phyloP scores from a whole-genome alignment of 352 stramenopile genomes.

The Phytophthora pluvialis region DNA sequence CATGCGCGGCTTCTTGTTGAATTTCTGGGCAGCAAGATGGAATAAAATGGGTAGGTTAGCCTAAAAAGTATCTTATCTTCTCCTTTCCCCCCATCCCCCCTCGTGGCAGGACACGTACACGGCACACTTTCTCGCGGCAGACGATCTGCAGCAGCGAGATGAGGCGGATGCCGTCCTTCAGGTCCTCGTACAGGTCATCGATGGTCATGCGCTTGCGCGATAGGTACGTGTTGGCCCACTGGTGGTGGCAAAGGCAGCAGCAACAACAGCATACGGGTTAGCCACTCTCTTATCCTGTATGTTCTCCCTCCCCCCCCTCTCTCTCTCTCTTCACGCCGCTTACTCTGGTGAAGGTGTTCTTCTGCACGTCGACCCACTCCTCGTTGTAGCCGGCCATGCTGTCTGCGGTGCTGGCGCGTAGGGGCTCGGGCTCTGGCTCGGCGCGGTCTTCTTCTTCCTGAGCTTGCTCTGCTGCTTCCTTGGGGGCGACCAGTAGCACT shows the following conservation, averaged over 20 bases:
- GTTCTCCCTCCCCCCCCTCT: neutral
- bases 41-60: neutral
- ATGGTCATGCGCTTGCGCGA: slow-evolving; percentile 90
- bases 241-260: slow-evolving; percentile 2
- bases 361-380: slow-evolving; percentile 92
- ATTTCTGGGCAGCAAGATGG: slow-evolving; percentile 65
- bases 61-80: neutral
- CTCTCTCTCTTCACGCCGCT: slow-evolving; percentile 2
- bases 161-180: slow-evolving; percentile 87
- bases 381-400: slow-evolving; percentile 72
- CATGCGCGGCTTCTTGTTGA: slow-evolving; percentile 93
- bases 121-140: slow-evolving; percentile 85
- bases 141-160: slow-evolving; percentile 91
- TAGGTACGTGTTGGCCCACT: slow-evolving; percentile 93
- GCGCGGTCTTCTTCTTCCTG: slow-evolving; percentile 1
- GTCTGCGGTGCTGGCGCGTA: slow-evolving; percentile 14
- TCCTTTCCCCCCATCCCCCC: neutral
- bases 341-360: slow-evolving; percentile 92
- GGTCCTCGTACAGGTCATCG: slow-evolving; percentile 90
- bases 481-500: slow-evolving; percentile 18
- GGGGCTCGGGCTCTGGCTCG: slow-evolving; percentile 26
- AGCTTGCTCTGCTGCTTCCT: slow-evolving; percentile 10
- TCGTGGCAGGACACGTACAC: slow-evolving; percentile 50
- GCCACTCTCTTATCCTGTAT: neutral
- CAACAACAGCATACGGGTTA: slow-evolving; percentile 16